Base-by-base conservation (phyloP, 2,329 filamentous ascomycete genomes). In the Leptographium lundbergii region DNA sequence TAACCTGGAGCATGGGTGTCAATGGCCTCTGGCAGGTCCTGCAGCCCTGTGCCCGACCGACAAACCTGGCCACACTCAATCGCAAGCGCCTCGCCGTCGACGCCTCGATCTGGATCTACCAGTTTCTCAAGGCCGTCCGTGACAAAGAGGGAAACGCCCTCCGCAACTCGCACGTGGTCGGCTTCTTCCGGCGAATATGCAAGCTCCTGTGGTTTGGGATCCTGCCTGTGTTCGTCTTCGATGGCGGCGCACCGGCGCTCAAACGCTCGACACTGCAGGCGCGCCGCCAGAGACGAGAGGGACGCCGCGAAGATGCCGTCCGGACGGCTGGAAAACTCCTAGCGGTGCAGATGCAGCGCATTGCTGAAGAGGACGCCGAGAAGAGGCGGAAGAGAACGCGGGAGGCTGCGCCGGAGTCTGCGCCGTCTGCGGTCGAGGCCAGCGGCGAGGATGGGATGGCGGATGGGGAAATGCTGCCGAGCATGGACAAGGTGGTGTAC, bases 21-120 rank as follows among this genome's bases (percentile, higher is more conserved):
- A 96, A 92, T 69, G 91, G 91, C 64, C 89, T 99, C 64, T 99
- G 94, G 94, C 92, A 89, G 63, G 90, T 99, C 57, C 79, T 97
- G 64, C 89, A 96, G 74, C 94, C 94, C 53, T 96, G 91, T 70
- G 94, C 94, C 54, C 88, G 94, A 45, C 95, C 94, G 24, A 95
- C 95, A 63, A 96, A 96, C 72, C 87, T 99, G 66, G 91, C 95
- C 67, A 96, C 92, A 17, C 84, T 99, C 61, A 97, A 97, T 72
- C 89, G 88, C 66, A 96, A 96, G 74, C 90, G 94, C 19, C 87
- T 99, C 56, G 95, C 94, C 54, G 90, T 99, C 65, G 94, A 99
- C 74, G 94, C 95, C 60, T 96, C 91, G 14, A 99, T 99, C 70
- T 99, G 94, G 94, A 97, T 99, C 67, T 99, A 99, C 78, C 94